Base-by-base conservation (phyloP, 306 rosid species). In the Canavalia gladiata region DNA sequence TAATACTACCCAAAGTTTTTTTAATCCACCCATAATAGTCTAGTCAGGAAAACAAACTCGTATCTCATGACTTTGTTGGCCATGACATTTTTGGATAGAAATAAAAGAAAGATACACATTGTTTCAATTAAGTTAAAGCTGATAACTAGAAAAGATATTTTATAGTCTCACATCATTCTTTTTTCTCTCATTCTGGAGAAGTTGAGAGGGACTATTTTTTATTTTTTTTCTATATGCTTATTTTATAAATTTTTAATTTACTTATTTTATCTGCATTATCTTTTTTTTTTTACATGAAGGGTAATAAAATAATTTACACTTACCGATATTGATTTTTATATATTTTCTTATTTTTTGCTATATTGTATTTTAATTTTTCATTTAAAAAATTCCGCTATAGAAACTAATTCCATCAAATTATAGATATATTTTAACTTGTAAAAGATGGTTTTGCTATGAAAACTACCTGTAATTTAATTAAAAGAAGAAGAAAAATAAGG, bases 1-100 rank as follows among this genome's bases (percentile, higher is more conserved):
- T 68, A 4, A 18, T 57, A 57, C 54, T 9, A 7, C 1, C 1
- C 1, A 34, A 37, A 43, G 2, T 68, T 25, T 49, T 51, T 34
- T 28, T 1, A 66, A 30, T 77, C 41, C 66, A 64, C n/a, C 42
- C 13, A 66, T 13, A 11, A 35, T 8, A 57, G 83, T 71, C 78
- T 60, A 71, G 4, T 49, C 42, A 25, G 55, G 78, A 30, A 47
- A n/a, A 4, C 65, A 47, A 76, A 49, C 30, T 63, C 11, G 57
- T 7, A 34, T 70, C 11, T 50, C 31, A 33, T 34, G 18, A 71
- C 34, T 47, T 72, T 72, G 49, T 70, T 10, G 18, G 8, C 18
- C 12, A 72, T 52, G 34, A 3, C 25, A 71, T 50, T 70, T 72
- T 25, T 35, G 34, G 51, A 52, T 28, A 9, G 9, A 42, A 49